Evolutionary conservation across 2,329 filamentous ascomycete species (phyloP).

Genomic region (Drechslerella dactyloides): DNA sequence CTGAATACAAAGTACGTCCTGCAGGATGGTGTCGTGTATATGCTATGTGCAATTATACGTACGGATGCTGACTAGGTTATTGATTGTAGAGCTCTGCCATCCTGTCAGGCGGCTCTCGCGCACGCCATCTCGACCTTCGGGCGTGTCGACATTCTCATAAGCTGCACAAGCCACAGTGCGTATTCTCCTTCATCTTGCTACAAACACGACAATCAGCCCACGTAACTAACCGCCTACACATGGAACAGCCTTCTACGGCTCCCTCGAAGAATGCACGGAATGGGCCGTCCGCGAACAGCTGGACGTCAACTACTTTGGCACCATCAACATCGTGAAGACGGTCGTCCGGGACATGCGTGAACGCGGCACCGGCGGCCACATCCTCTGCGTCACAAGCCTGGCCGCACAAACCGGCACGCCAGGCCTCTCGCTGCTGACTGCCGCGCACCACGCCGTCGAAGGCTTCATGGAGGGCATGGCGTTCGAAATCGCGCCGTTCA

Average conservation of each 20-base stretch:
- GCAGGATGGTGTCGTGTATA: neutral
- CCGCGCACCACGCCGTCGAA: constrained; percentile 78
- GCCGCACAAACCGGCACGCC: constrained; percentile 93
- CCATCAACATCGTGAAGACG: constrained; percentile 94
- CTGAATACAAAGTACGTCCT: constrained; percentile 51
- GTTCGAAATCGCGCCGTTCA: constrained; percentile 96
- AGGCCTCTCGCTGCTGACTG: constrained; percentile 86
- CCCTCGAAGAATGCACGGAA: constrained; percentile 86
- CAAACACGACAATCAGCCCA: neutral
- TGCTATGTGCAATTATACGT: neutral
- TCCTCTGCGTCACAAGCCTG: constrained; percentile 86
- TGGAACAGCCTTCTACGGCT: constrained; percentile 76
- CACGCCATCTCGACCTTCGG: constrained; percentile 85
- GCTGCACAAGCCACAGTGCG: constrained; percentile 83
- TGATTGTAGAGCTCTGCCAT: constrained; percentile 65
- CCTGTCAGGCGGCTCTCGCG: constrained; percentile 84
- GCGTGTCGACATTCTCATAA: constrained; percentile 85
- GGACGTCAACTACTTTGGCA: constrained; percentile 91
- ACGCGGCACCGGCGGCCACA: constrained; percentile 80
- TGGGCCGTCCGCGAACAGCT: constrained; percentile 89
- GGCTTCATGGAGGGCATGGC: constrained; percentile 66
- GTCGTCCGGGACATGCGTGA: constrained; percentile 76
- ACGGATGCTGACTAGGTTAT: no score
- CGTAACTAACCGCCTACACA: neutral
- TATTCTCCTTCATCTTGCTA: constrained; percentile 1